Evolutionary conservation across 2,329 filamentous ascomycete species (phyloP).

Genomic region (Apiospora kogelbergensis): DNA sequence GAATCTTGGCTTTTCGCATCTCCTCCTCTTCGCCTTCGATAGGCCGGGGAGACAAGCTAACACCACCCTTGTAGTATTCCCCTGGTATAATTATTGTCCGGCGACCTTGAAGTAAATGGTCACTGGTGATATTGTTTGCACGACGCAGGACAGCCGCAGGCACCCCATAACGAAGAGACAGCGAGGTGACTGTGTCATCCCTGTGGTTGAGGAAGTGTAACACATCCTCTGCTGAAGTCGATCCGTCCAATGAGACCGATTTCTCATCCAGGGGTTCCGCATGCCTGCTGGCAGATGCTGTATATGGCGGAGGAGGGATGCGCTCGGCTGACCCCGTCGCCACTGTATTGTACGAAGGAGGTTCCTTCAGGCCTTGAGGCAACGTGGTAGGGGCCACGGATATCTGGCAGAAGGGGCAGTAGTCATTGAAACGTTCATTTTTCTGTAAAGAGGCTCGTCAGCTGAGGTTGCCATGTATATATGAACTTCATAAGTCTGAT

Average conservation of each 20-base stretch:
- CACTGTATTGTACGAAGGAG: slow-evolving; percentile 61
- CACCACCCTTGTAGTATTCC: slow-evolving; percentile 64
- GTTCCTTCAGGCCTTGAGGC: slow-evolving; percentile 64
- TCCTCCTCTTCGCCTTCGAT: slow-evolving; percentile 76
- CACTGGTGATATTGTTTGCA: slow-evolving; percentile 69
- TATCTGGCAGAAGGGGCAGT: slow-evolving; percentile 77
- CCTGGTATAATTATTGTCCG: slow-evolving; percentile 71
- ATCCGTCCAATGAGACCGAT: slow-evolving; percentile 23
- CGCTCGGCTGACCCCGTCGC: slow-evolving; percentile 27
- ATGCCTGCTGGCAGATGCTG: slow-evolving; percentile 22
- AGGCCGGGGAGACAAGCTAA: slow-evolving; percentile 68
- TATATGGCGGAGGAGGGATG: slow-evolving; percentile 42
- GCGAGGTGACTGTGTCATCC: slow-evolving; percentile 65
- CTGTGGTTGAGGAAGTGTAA: slow-evolving; percentile 73
- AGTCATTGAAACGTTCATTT: slow-evolving; percentile 66
- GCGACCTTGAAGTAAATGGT: slow-evolving; percentile 69
- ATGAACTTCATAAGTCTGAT: not conserved
- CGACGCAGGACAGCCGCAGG: slow-evolving; percentile 61
- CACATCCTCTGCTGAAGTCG: slow-evolving; percentile 56
- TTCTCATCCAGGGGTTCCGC: slow-evolving; percentile 29
- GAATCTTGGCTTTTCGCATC: slow-evolving; percentile 65
- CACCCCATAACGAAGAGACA: slow-evolving; percentile 72
- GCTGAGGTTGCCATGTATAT: not conserved
- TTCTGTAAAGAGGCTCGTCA: slow-evolving; percentile 37
- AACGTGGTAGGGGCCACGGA: slow-evolving; percentile 56